phyloP scores from a whole-genome alignment of 768 basidiomycete species.

The Termitomyces sp. region DNA sequence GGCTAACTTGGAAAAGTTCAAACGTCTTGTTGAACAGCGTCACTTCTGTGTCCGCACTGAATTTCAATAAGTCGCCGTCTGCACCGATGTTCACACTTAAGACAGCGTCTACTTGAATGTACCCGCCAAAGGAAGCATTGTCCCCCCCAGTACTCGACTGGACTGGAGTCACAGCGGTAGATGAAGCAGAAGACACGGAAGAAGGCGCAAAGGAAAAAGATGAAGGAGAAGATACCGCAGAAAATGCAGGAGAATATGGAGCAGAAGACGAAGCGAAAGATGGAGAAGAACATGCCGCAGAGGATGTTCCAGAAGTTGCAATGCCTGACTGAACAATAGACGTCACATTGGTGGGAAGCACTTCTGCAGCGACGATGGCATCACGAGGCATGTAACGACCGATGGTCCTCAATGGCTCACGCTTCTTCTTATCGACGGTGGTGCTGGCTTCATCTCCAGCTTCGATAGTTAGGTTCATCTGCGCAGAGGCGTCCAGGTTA shows the following conservation, averaged over 20 bases:
- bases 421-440: slow-evolving; percentile 8
- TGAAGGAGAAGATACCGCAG: neutral
- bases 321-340: neutral
- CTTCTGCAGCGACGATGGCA: neutral
- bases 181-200: neutral
- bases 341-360: neutral
- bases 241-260: neutral
- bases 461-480: slow-evolving; percentile 22
- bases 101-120: slow-evolving; percentile 27
- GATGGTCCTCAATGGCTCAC: neutral
- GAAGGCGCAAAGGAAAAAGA: neutral
- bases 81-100: slow-evolving; percentile 28
- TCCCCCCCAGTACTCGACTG: slow-evolving; percentile 6
- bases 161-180: neutral
- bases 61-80: slow-evolving; percentile 24
- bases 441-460: slow-evolving; percentile 12
- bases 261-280: neutral
- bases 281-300: neutral
- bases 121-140: slow-evolving; percentile 25
- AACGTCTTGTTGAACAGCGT: slow-evolving; percentile 28
- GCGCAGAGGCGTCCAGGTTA: slow-evolving; percentile 33
- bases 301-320: neutral
- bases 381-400: slow-evolving; percentile 5
- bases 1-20: slow-evolving; percentile 25
- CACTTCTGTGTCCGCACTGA: slow-evolving; percentile 19